Evolutionary conservation across 2,329 filamentous ascomycete genomes (phyloP), one percentile per base, ranked within the genome.

Genomic region (Rhinocladiella similis): DNA sequence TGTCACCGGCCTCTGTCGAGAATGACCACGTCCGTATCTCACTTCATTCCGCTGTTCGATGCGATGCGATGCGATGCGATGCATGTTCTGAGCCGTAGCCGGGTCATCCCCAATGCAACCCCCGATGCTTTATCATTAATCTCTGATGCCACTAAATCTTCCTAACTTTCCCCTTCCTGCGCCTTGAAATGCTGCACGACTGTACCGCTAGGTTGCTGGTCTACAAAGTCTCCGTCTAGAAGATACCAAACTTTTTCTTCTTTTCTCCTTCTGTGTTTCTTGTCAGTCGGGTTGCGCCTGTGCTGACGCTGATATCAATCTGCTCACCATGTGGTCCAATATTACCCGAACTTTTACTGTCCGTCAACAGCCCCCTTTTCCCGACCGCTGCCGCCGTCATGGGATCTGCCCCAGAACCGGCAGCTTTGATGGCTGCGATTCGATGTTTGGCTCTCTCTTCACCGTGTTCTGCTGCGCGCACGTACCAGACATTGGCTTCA

Each of bases 401-500:
- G 27, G 72, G 72, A 55, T 71, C 69, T 3, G 67, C 77, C 3
- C 83, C 84, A 3, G 82, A 81, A 4, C 92, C 89, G 10, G 94
- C 93, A 7, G 89, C 88, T 59, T 89, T 84, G 59, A 99, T 99
- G 39, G 91, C 90, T 18, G 88, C 85, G 51, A 99, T 80, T 22
- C 94, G 84, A 67, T 94, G 88, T 72, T 88, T 93, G 49, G 94
- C 94, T 56, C 91, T 85, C 66, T 94, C 90, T 67, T 97, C 92
- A 46, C 93, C 94, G 48, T 90, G 84, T 64, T 96, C 93, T 14
- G 94, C 93, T 4, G 94, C 94, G 73, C 90, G 90, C 65, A 99
- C 93, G 70, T 99, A 99, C 93, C 92, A 97, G 29, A 96, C 90
- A 68, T 99, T 99, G 65, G 94, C 93, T 72, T 97, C 92, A 42